Conservation (phyloP, 2,329 filamentous ascomycete genomes). For the Neonectria hederae region DNA sequence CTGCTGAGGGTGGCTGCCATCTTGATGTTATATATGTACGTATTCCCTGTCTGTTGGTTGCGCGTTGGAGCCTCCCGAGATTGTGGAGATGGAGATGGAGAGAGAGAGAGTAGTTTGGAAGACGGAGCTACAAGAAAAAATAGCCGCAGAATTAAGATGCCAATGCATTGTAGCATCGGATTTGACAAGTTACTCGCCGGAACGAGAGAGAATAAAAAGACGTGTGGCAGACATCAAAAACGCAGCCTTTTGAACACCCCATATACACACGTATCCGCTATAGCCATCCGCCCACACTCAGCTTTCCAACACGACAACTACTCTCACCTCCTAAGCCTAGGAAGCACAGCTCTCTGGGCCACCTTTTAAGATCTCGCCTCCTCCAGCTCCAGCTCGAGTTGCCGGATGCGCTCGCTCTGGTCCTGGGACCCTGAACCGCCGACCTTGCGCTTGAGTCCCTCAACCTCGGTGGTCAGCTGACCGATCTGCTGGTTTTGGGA, state of each 20-base stretch:
- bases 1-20: no score
- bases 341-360: slow-evolving; percentile 9
- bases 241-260: slow-evolving; percentile 40
- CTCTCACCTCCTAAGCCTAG: not conserved
- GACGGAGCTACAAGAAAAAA: not conserved
- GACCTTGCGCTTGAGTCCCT: slow-evolving; percentile 81
- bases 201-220: slow-evolving; percentile 2
- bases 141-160: not conserved
- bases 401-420: slow-evolving; percentile 74
- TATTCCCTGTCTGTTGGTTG: no score
- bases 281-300: slow-evolving; percentile 27
- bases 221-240: slow-evolving; percentile 31
- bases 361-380: slow-evolving; percentile 63
- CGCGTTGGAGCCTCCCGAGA: no score
- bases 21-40: no score
- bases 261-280: slow-evolving; percentile 41
- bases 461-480: slow-evolving; percentile 76
- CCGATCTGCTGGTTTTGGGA: slow-evolving; percentile 81
- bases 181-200: not conserved
- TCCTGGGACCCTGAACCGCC: slow-evolving; percentile 64
- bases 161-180: not conserved
- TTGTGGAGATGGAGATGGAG: no score
- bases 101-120: not conserved
- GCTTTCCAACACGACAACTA: slow-evolving; percentile 25
- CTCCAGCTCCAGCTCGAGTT: slow-evolving; percentile 74